A percentile compares a stretch with the other conserved stretches of the same genome.
These are phyloP conservation scores for Phytophthora multivora DNA, from an alignment of 352 stramenopile genomes.

Conservation along the genomic window DNA sequence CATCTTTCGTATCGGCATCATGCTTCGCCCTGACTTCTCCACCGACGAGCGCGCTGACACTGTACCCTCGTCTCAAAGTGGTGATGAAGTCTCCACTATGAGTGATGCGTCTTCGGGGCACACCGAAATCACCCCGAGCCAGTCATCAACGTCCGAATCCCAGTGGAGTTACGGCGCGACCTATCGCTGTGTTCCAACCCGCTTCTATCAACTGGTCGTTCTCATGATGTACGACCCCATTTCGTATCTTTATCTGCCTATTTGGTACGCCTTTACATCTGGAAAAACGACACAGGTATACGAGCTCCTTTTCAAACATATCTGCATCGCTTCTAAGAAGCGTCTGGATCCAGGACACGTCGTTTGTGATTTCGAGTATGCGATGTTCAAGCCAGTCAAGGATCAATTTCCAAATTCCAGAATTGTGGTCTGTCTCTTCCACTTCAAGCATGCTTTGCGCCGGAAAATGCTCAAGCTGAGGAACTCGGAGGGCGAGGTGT, in stretches of 20 bases:
- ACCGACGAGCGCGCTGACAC: neutral
- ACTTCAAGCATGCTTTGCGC: constrained; percentile 14
- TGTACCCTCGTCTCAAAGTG: neutral
- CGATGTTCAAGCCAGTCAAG: constrained; percentile 5
- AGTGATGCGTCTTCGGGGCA: neutral
- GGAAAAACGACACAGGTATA: constrained; percentile 5
- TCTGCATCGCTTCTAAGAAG: neutral
- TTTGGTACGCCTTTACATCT: constrained; percentile 8
- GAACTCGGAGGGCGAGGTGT: constrained; percentile 1
- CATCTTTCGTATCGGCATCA: neutral
- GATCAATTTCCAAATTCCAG: constrained; percentile 13
- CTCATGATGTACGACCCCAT: constrained; percentile 15
- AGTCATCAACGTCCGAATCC: neutral
- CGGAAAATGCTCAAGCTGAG: constrained; percentile 12
- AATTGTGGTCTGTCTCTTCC: constrained; percentile 8
- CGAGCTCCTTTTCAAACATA: neutral
- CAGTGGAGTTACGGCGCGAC: constrained; percentile 1
- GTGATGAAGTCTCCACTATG: neutral
- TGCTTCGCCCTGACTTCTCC: neutral
- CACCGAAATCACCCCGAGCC: neutral
- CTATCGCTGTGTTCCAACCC: constrained; percentile 7
- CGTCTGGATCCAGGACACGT: neutral
- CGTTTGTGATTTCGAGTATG: constrained; percentile 10
- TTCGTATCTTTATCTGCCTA: constrained; percentile 1
- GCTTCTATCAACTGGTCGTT: constrained; percentile 12